phyloP scores from a whole-genome alignment of 768 basidiomycete genomes.

The Butyriboletus loyo region DNA sequence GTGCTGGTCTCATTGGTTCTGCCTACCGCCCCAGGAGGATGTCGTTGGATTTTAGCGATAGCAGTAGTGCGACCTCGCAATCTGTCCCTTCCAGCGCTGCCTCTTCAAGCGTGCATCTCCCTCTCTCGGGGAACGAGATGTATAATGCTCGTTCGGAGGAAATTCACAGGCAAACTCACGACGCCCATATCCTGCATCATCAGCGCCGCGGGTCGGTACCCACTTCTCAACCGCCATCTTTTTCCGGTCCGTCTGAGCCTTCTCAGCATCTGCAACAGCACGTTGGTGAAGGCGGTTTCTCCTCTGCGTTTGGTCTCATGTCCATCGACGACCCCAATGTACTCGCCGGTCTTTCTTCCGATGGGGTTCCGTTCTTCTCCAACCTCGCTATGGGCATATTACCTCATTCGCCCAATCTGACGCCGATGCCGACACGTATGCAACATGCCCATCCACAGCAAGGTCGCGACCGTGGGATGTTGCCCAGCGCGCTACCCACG shows the following conservation, averaged over 20 bases:
- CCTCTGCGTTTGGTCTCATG: conserved; percentile 71
- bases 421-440: conserved; percentile 43
- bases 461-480: conserved; percentile 23
- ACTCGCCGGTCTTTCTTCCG: conserved; percentile 56
- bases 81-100: conserved; percentile 53
- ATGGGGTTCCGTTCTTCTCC: conserved; percentile 64
- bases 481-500: conserved; percentile 29
- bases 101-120: conserved; percentile 52
- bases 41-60: conserved; percentile 43
- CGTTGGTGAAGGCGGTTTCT: conserved; percentile 42
- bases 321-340: conserved; percentile 71
- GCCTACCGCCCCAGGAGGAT: conserved; percentile 30
- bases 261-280: conserved; percentile 13
- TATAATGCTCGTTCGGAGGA: conserved; percentile 30
- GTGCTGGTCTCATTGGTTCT: conserved; percentile 18
- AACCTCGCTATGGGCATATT: conserved; percentile 23
- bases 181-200: conserved; percentile 12
- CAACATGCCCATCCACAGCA: conserved; percentile 19
- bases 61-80: conserved; percentile 40
- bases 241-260: not conserved
- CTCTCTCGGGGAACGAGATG: conserved; percentile 31
- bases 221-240: conserved; percentile 11
- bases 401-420: conserved; percentile 43
- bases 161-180: conserved; percentile 19
- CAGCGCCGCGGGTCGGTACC: conserved; percentile 18